phyloP scores from a whole-genome alignment of 2,329 filamentous ascomycete genomes.

The Aureobasidium sp. region DNA sequence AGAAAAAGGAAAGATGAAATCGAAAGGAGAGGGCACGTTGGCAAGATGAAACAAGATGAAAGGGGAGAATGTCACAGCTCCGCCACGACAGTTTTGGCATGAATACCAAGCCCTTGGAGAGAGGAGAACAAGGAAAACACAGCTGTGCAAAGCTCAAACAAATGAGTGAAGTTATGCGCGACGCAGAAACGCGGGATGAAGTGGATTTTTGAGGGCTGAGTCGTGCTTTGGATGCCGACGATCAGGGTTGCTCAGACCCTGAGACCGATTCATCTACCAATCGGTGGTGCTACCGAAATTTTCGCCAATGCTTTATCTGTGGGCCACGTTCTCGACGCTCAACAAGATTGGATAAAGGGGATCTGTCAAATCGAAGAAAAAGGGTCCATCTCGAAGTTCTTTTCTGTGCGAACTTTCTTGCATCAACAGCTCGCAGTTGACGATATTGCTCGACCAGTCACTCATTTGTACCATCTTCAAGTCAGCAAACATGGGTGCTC shows the following conservation, averaged over 20 bases:
- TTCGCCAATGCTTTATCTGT: neutral
- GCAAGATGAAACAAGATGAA: neutral
- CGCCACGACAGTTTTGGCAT: neutral
- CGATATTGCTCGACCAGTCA: slow-evolving; percentile 3
- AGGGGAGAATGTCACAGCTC: neutral
- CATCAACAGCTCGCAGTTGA: neutral
- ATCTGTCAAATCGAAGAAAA: slow-evolving; percentile 7
- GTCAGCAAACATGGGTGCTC: slow-evolving; percentile 8
- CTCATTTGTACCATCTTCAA: neutral
- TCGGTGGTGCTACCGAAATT: neutral
- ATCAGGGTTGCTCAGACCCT: neutral
- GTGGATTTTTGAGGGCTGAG: neutral
- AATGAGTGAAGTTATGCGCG: neutral
- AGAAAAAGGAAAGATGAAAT: neutral
- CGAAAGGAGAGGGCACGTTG: neutral
- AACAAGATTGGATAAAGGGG: slow-evolving; percentile 9
- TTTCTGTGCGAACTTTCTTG: slow-evolving; percentile 7
- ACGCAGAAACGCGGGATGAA: neutral
- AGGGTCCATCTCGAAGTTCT: neutral
- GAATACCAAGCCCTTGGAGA: neutral
- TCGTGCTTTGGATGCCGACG: neutral
- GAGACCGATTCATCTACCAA: neutral
- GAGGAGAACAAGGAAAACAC: neutral
- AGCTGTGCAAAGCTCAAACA: neutral
- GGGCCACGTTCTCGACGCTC: slow-evolving; percentile 2